phyloP scores from a whole-genome alignment of 345 rosid species.

The Trapa incisa region DNA sequence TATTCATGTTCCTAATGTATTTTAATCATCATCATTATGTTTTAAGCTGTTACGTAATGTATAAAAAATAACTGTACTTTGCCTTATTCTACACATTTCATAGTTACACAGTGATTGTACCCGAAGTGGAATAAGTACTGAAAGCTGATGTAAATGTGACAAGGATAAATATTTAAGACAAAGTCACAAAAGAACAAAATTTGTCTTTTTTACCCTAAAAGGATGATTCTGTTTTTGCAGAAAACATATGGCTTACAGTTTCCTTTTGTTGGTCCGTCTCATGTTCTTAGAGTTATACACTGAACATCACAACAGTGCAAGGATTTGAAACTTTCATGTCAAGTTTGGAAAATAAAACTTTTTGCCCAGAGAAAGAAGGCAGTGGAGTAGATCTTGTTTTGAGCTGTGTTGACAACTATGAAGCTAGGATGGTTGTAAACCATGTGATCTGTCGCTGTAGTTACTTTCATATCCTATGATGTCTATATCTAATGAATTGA shows the following conservation, averaged over 20 bases:
- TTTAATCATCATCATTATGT: neutral
- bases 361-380: conserved; percentile 57
- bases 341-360: conserved; percentile 58
- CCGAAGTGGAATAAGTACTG: no score
- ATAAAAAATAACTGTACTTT: neutral
- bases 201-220: no score
- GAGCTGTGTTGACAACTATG: conserved; percentile 94
- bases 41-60: neutral
- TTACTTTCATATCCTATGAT: neutral
- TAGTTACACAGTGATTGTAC: neutral
- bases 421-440: conserved; percentile 95
- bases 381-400: conserved; percentile 88
- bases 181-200: no score
- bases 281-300: conserved; percentile 60
- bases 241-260: neutral
- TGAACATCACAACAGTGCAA: conserved; percentile 85
- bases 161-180: no score
- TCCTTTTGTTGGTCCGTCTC: neutral
- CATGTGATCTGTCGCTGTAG: conserved; percentile 38
- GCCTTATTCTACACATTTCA: neutral
- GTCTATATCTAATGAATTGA: neutral
- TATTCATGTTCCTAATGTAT: neutral
- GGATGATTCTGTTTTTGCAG: no score
- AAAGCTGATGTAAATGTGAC: no score
- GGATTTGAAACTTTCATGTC: conserved; percentile 83